Conservation (phyloP, 106 monocot species). For the Allium cepa region DNA sequence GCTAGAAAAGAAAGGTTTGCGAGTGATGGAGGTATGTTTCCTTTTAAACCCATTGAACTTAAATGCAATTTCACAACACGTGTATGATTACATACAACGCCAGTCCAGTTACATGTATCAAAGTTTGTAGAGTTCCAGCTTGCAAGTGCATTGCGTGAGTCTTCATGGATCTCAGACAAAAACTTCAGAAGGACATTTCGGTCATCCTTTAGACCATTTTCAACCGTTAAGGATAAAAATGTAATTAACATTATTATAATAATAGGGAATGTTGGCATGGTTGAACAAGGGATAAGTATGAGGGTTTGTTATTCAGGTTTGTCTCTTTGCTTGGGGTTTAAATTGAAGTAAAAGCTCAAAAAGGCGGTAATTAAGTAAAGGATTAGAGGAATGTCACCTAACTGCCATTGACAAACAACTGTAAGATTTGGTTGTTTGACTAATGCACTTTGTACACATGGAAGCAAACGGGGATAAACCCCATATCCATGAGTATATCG, state of each 20-base stretch:
- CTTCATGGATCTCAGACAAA: constrained; percentile 11
- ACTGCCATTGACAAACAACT: constrained; percentile 35
- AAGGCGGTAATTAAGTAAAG: background rate
- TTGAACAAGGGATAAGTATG: background rate
- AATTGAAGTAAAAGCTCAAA: constrained; percentile 1
- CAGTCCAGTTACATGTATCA: constrained; percentile 63
- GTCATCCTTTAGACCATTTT: constrained; percentile 15
- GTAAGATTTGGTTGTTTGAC: constrained; percentile 29
- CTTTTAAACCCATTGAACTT: constrained; percentile 25
- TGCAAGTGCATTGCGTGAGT: constrained; percentile 19
- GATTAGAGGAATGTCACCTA: constrained; percentile 24
- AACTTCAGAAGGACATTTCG: constrained; percentile 39
- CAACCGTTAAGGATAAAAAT: background rate
- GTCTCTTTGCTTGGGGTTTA: constrained; percentile 31
- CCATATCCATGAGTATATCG: too few species aligned
- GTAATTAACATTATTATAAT: constrained; percentile 1
- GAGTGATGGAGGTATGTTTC: constrained; percentile 33
- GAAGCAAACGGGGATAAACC: background rate
- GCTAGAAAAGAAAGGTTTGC: constrained; percentile 49
- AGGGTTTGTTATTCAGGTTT: background rate
- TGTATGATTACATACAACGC: constrained; percentile 36
- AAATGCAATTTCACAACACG: constrained; percentile 40
- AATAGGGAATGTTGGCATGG: constrained; percentile 16
- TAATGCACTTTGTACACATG: background rate
- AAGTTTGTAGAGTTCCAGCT: constrained; percentile 19